Base-by-base conservation (phyloP, 2,329 filamentous ascomycete genomes). In the Ophiocordyceps australis region DNA sequence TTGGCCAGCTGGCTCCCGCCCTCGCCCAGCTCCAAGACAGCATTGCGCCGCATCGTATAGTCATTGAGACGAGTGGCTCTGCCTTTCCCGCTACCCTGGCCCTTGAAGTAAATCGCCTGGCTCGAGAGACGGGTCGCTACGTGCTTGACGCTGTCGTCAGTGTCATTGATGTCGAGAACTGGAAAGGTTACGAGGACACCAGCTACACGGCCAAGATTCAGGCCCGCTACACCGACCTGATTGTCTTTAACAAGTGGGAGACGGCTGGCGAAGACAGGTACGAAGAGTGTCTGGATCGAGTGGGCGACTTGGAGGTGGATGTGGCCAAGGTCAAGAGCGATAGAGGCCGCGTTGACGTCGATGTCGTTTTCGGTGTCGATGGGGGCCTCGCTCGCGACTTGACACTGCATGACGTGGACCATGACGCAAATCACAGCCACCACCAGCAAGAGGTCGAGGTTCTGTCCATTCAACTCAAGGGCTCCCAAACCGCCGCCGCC, bases 211-310 rank as follows among this genome's bases (percentile, higher is more conserved):
- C 85, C 6, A 74, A 77, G 43, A 60, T 93, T 37, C 85, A 94
- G 59, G 85, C 83, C 4, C 62, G 69, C 34, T 93, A 91, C 47
- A 94, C 85, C 9, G 85, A 94, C 50, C 47, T 94, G 33, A 75
- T 94, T 32, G 71, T 94, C 11, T 75, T 92, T 40, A 94, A 93
- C 49, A 94, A 94, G 55, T 92, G 82, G 79, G 85, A 94, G 52
- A 42, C 49, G 5, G 75, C 75, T 8, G 62, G 65, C 26, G 82
- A 92, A 55, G 55, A 73, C 31, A 59, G 71, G 26, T 73, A 86
- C 31, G 83, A 92, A 39, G 61, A 77, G 22, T 80, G 76, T 31
- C 50, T 86, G 26, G 83, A 93, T 44, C 61, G 76, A 9, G 59
- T 92, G 6, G 75, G 80, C 1, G 82, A 86, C 43, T 50, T 92